A percentile compares a stretch with the other conserved stretches of the same genome.
Evolutionary conservation across 148 eudicot genomes (phyloP).

Genomic region (Drosera capensis): DNA sequence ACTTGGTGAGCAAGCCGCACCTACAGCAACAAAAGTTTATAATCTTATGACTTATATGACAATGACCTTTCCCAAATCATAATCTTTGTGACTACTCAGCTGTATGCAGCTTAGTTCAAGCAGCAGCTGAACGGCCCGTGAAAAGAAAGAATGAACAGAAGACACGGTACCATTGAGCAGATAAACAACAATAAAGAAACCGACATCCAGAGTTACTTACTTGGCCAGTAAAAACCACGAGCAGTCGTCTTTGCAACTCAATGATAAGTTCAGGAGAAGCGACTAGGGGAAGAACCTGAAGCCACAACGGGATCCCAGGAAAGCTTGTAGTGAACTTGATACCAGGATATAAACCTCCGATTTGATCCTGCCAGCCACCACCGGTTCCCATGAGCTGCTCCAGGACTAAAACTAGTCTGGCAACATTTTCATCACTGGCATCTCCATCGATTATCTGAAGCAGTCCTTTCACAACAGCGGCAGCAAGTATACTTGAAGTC

Average conservation of each 20-base stretch:
- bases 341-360: constrained; percentile 92
- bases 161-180: no score
- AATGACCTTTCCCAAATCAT: no score
- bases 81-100: not conserved
- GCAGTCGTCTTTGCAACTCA: constrained; percentile 71
- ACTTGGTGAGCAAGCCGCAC: constrained; percentile 93
- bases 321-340: constrained; percentile 77
- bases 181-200: no score
- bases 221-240: constrained; percentile 97
- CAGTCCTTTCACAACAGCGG: constrained; percentile 95
- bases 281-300: constrained; percentile 69
- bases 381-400: constrained; percentile 99
- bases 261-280: constrained; percentile 45
- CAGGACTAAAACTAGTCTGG: constrained; percentile 78
- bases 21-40: constrained; percentile 16
- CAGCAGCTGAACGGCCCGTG: no score
- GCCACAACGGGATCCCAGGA: constrained; percentile 89
- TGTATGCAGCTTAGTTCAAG: no score
- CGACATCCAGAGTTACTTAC: constrained; percentile 34
- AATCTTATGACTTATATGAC: not conserved
- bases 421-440: constrained; percentile 70
- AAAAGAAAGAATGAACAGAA: not conserved
- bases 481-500: constrained; percentile 95
- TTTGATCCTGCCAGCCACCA: constrained; percentile 99
- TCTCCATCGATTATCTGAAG: constrained; percentile 61